Evolutionary conservation across 2,329 filamentous ascomycete genomes (phyloP).

Genomic region (Verticillium zaregamsianum): DNA sequence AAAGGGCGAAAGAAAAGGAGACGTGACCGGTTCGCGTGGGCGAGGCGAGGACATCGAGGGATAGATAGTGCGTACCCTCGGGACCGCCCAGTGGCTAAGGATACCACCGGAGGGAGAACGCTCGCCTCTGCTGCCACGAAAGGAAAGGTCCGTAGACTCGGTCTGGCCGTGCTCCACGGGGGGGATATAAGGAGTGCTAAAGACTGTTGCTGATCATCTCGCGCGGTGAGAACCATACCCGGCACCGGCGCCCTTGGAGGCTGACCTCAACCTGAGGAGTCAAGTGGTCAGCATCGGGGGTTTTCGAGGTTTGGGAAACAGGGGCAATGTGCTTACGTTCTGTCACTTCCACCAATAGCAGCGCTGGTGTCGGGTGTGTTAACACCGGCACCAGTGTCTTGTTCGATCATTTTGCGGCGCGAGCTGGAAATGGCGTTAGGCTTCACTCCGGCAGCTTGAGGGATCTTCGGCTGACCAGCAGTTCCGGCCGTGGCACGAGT

Average conservation of each 20-base stretch:
- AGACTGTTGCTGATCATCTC: constrained; percentile 29
- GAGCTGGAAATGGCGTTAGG: constrained; percentile 70
- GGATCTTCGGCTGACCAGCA: constrained; percentile 51
- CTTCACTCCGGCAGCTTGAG: constrained; percentile 59
- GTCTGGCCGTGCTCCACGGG: constrained; percentile 15
- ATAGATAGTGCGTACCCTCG: not conserved
- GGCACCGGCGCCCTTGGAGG: constrained; percentile 63
- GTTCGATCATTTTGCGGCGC: constrained; percentile 81
- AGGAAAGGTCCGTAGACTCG: constrained; percentile 6
- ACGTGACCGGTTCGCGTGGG: constrained; percentile 33
- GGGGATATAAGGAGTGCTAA: constrained; percentile 6
- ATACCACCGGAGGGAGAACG: not conserved
- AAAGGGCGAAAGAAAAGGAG: constrained; percentile 28
- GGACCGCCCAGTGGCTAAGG: not conserved
- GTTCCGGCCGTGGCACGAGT: constrained; percentile 63
- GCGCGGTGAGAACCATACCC: constrained; percentile 38
- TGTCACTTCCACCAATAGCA: constrained; percentile 75
- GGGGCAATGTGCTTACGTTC: constrained; percentile 73
- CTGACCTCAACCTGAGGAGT: constrained; percentile 70
- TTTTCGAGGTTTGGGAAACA: not conserved
- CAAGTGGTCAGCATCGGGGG: not conserved
- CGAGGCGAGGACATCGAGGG: constrained; percentile 4
- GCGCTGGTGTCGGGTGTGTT: constrained; percentile 66
- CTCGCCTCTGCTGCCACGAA: constrained; percentile 8
- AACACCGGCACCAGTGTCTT: constrained; percentile 51